Evolutionary conservation across 2,329 filamentous ascomycete genomes (phyloP), one percentile per base, ranked within the genome.

Genomic region (Fusarium odoratissimum): DNA sequence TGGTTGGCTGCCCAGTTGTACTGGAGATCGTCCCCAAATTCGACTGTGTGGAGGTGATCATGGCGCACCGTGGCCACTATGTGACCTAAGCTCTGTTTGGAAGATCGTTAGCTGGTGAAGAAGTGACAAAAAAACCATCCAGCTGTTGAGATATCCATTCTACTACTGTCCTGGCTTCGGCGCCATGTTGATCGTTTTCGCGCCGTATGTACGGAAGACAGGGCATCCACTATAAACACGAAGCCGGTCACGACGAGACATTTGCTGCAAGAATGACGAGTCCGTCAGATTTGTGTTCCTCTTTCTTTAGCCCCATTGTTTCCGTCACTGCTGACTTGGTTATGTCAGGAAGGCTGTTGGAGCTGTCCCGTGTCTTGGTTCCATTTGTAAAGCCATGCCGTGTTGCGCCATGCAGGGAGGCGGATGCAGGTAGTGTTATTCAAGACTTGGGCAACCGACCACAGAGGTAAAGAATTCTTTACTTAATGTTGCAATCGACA

Each of bases 1-100:
- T 77, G 72, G 74, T 77, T 78, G 76, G 76, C 64, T 69, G 58
- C 41, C 51, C 45, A 16, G 52, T 58, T 48, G 67, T 46, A 58
- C 64, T 70, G 54, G 57, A 76, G 76, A 77, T 77, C 74, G 71
- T 71, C 76, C 71, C 69, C 65, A 75, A 76, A 69, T 61, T 73
- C 63, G 63, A 74, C 71, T 77, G 71, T 73, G 76, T 76, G 76
- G 75, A 71, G 76, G 69, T 44, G 73, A 54, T 66, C 73, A 65
- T 73, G 64, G 60, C 69, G 56, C 73, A 77, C 76, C 67, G 71
- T 77, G 69, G 48, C 68, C 68, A 73, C 59, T 60, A 54, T 57
- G 64, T 45, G 59, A 60, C 44, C 48, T 42, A 54, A 54, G 41
- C 65, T 62, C 54, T 58, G 30, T 44, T 60, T 65, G 54, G 58